Evolutionary conservation across 441 rosid species (phyloP), one percentile per base, ranked within the genome.

Genomic region (Oxalis stricta): DNA sequence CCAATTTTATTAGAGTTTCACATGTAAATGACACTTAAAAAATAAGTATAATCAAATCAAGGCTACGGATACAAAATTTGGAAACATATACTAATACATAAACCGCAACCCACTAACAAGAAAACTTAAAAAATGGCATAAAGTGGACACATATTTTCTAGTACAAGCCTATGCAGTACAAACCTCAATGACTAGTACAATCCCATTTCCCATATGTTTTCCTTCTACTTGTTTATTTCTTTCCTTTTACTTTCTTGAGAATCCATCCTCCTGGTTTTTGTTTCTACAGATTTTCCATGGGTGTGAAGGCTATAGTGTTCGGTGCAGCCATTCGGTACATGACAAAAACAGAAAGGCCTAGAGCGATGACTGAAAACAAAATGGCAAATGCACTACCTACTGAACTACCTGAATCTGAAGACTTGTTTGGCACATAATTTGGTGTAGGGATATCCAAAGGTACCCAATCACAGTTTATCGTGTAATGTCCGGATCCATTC

Each of bases 401-500:
- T 16, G 84, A 68, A 18, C 76, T 60, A 38, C 62, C 53, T 14
- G 65, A 41, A 20, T 66, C 42, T n/a, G n/a, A n/a, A n/a, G 73
- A 54, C 54, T 42, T 18, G 2, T 52, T 38, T n/a, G 66, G 54
- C 17, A 22, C 23, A 12, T 70, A 72, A 52, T 69, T 53, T 4
- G 72, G 73, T 1, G 62, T 40, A 32, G 78, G 53, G 44, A 83
- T 62, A 38, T 86, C 95, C 64, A 91, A 32, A 0, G 73, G 65
- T 20, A 72, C 58, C 98, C 96, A 91, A 33, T 81, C 82, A 33
- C 96, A 91, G 69, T 68, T 66, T 37, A 81, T 61, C 1, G 91
- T 53, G 55, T 76, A 91, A 62, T 91, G 96, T 11, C 77, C 80
- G 4, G 95, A 80, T 44, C 84, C 84, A 18, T 75, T 79, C 98